phyloP scores from a whole-genome alignment of 2,329 filamentous ascomycete genomes.

The Sphaerulina musiva region DNA sequence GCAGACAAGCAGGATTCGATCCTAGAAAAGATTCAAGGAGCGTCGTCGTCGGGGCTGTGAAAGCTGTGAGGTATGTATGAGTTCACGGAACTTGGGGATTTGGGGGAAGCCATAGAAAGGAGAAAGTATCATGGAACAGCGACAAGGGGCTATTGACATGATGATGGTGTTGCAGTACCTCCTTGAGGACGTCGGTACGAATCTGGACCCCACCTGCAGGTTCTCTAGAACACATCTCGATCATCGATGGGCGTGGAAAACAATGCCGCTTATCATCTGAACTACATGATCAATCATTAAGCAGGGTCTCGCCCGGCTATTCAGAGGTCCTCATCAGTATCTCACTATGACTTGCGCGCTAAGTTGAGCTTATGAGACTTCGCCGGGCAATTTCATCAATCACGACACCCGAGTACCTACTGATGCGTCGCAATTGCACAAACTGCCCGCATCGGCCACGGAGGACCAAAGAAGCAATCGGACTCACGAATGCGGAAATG shows the following conservation, averaged over 20 bases:
- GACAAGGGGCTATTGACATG: neutral
- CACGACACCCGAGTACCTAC: neutral
- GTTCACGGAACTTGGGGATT: neutral
- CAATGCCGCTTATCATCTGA: neutral
- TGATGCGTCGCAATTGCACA: neutral
- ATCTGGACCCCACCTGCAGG: too few species aligned
- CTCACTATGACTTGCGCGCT: neutral
- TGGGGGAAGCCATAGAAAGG: constrained; percentile 1
- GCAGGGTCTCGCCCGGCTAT: neutral
- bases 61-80: neutral
- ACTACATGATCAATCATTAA: too few species aligned
- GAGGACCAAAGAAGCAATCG: neutral
- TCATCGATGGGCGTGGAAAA: too few species aligned
- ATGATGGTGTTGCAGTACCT: neutral
- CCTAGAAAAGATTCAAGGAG: neutral
- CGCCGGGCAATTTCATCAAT: neutral
- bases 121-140: neutral
- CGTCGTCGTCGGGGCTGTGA: neutral
- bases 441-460: too few species aligned
- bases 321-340: neutral
- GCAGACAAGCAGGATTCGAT: constrained; percentile 8
- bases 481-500: neutral
- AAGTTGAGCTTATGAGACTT: neutral
- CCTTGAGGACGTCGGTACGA: too few species aligned
- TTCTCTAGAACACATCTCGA: too few species aligned